Base-by-base conservation (phyloP, 257 asterid genomes). In the Fraxinus cuspidata region DNA sequence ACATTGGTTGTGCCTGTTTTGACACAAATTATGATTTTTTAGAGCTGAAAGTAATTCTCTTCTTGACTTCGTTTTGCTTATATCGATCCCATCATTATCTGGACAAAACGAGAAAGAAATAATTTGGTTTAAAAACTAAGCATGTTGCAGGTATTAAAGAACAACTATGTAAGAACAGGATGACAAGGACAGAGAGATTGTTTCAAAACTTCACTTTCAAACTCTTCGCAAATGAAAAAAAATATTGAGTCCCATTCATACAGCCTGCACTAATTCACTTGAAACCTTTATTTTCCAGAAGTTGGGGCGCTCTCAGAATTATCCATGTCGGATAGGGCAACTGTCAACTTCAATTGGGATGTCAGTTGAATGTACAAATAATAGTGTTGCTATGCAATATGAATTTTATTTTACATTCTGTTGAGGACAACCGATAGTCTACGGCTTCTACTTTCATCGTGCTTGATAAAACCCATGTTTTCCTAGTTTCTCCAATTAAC, bases 61-160 rank as follows among this genome's bases (percentile, higher is more conserved):
- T 82, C 85, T 84, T 70, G 82, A 35, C 80, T 72, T 88, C 79
- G 78, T 84, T 84, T 81, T 87, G 76, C 72, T 82, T 78, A 87
- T 85, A 34, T 90, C 80, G 77, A 86, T 83, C 35, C 70, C 87
- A 32, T 94, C 98, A 74, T 94, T 92, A 34, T 83, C 98, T 91
- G 91, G 66, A 84, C 28, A 28, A 8, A 28, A 68, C 25, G 69
- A 79, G 19, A 71, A 71, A 16, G 40, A 58, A 38, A 42, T 21
- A 47, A 74, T 28, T 68, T 70, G 10, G 49, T n/a, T 49, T 31
- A 28, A 38, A 3, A 23, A 71, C 35, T 12, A 4, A n/a, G 37
- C 27, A 31, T 63, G 18, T 19, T 19, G 42, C 58, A 77, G 23
- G 21, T 2, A 68, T 19, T 32, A 21, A 68, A 3, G 19, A 28